These are phyloP conservation scores for Camellia japonica DNA, from an alignment of 148 eudicot genomes.

Conservation along the genomic window DNA sequence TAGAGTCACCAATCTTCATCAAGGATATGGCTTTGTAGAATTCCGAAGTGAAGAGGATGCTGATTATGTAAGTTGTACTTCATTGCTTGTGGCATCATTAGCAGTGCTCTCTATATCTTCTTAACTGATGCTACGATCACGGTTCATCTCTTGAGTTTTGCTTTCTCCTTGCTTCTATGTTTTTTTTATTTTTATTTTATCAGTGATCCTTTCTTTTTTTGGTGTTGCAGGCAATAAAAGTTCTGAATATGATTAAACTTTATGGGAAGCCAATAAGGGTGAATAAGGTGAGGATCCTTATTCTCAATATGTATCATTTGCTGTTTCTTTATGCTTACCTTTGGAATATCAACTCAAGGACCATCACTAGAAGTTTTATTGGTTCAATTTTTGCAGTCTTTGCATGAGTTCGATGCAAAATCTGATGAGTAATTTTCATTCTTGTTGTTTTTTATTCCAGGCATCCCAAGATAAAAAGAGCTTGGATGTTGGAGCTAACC, in stretches of 20 bases:
- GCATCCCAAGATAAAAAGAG: constrained; percentile 98
- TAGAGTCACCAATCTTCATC: constrained; percentile 98
- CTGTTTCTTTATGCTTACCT: not conserved
- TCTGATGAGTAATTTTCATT: not conserved
- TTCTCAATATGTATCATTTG: not conserved
- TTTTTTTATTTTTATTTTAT: not conserved
- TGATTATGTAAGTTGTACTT: constrained; percentile 71
- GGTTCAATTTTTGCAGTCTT: not conserved
- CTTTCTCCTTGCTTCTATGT: not conserved
- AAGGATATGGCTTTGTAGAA: constrained; percentile 98
- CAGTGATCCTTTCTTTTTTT: constrained; percentile 3
- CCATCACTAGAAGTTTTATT: not conserved
- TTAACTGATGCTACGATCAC: not conserved
- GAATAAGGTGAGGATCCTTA: constrained; percentile 55
- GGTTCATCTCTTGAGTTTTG: not conserved
- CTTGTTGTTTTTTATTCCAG: constrained; percentile 36
- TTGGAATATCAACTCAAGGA: not conserved
- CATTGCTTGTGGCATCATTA: constrained; percentile 15
- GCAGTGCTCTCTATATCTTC: not conserved
- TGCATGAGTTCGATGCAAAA: not conserved
- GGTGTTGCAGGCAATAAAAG: constrained; percentile 82
- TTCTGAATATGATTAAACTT: constrained; percentile 93
- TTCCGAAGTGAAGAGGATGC: constrained; percentile 98
- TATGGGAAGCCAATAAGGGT: constrained; percentile 90
- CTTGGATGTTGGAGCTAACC: constrained; percentile 99